A percentile compares a stretch with the other conserved stretches of the same genome.
phyloP scores from a whole-genome alignment of 257 asterid species.

The Ajuga chamaepitys region DNA sequence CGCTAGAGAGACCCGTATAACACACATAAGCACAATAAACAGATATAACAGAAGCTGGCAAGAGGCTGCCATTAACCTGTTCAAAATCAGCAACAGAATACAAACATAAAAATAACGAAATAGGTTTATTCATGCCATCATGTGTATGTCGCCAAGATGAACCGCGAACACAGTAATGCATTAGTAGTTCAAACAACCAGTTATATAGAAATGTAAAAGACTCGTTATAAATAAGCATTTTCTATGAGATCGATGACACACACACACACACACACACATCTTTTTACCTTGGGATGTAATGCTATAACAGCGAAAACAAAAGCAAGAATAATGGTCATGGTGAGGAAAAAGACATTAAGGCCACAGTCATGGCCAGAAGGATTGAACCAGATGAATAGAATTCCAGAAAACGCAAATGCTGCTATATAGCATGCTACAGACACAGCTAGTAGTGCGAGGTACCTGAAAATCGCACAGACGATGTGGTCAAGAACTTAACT shows the following conservation, averaged over 20 bases:
- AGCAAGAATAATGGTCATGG: slow-evolving; percentile 74
- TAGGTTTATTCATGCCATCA: not conserved
- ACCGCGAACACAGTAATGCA: not conserved
- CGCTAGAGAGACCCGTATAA: slow-evolving; percentile 89
- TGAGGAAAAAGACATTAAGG: slow-evolving; percentile 90
- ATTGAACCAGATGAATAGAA: slow-evolving; percentile 95
- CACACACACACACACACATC: too few species aligned
- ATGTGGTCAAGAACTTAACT: slow-evolving; percentile 15
- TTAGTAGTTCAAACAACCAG: not conserved
- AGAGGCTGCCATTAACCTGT: slow-evolving; percentile 95
- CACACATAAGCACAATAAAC: slow-evolving; percentile 90
- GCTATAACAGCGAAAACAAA: slow-evolving; percentile 73
- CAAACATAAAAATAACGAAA: not conserved
- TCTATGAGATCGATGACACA: not conserved
- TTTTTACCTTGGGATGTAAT: slow-evolving; percentile 71
- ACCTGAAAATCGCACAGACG: slow-evolving; percentile 46
- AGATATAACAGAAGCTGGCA: slow-evolving; percentile 96
- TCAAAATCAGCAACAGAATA: not conserved
- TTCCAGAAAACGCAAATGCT: slow-evolving; percentile 58
- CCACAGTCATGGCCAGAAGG: slow-evolving; percentile 93
- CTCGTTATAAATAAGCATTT: not conserved
- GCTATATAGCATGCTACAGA: slow-evolving; percentile 76
- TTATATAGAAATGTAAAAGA: not conserved
- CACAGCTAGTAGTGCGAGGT: slow-evolving; percentile 65
- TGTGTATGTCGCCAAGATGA: not conserved